Evolutionary conservation across 495 filamentous ascomycete genomes (phyloP).

Genomic region (Jackrogersella multiformis): DNA sequence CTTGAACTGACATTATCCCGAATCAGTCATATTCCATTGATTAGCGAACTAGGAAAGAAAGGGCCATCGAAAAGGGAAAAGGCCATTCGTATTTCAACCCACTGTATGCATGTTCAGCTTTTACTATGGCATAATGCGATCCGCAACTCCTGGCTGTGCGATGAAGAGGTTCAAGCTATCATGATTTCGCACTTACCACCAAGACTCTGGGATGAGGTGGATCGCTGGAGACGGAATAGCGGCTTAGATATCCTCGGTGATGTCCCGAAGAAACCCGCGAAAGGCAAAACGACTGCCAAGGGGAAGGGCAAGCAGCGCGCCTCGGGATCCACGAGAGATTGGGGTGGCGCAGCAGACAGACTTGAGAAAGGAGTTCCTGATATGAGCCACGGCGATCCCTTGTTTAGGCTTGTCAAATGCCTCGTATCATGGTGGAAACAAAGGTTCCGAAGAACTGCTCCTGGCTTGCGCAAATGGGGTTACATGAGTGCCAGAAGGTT

Average conservation of each 20-base stretch:
- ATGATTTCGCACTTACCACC: slow-evolving; percentile 75
- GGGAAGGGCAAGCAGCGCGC: slow-evolving; percentile 56
- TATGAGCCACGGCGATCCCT: slow-evolving; percentile 80
- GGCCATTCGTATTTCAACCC: slow-evolving; percentile 76
- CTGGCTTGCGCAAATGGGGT: slow-evolving; percentile 86
- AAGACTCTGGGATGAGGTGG: slow-evolving; percentile 72
- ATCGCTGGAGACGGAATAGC: slow-evolving; percentile 74
- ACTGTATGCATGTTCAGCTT: slow-evolving; percentile 89
- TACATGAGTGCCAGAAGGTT: slow-evolving; percentile 78
- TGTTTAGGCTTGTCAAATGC: slow-evolving; percentile 79
- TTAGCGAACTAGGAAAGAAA: slow-evolving; percentile 76
- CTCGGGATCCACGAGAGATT: slow-evolving; percentile 69
- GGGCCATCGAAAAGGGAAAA: slow-evolving; percentile 86
- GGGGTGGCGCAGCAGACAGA: slow-evolving; percentile 74
- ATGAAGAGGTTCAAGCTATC: slow-evolving; percentile 78
- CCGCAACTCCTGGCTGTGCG: slow-evolving; percentile 87
- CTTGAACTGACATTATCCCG: slow-evolving; percentile 79
- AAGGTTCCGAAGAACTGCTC: slow-evolving; percentile 78
- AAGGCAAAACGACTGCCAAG: slow-evolving; percentile 49
- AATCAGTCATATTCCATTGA: slow-evolving; percentile 62
- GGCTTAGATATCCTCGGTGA: slow-evolving; percentile 64
- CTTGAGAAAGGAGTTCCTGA: slow-evolving; percentile 73
- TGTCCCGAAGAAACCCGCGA: slow-evolving; percentile 44
- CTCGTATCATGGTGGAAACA: slow-evolving; percentile 88
- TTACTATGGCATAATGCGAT: slow-evolving; percentile 88